phyloP scores from a whole-genome alignment of 177 flowering plant species.

The Vitis hybrid region DNA sequence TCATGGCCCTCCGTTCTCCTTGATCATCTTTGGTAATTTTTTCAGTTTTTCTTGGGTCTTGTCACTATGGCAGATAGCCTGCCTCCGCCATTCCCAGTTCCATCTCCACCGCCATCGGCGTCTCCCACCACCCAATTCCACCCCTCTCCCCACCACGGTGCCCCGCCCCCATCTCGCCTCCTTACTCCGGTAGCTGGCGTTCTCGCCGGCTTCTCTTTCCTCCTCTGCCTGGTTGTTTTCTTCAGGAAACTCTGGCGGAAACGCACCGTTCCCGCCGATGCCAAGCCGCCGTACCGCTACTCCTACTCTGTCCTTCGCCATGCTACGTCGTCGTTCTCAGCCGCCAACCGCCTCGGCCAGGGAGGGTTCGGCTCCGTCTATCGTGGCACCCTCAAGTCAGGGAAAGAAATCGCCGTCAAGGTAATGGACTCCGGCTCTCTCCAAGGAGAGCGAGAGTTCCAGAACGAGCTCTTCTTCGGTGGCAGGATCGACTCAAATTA shows the following conservation, averaged over 20 bases:
- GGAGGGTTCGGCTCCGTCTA: conserved; percentile 96
- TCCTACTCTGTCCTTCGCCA: conserved; percentile 72
- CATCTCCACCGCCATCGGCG: conserved; percentile 11
- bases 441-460: conserved; percentile 94
- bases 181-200: conserved; percentile 27
- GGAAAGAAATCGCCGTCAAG: conserved; percentile 70
- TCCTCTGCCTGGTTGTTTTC: conserved; percentile 36
- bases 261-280: conserved; percentile 53
- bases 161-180: conserved; percentile 9
- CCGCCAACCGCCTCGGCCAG: conserved; percentile 73
- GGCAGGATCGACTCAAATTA: conserved; percentile 39
- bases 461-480: conserved; percentile 81
- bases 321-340: conserved; percentile 67
- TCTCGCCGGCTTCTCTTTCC: conserved; percentile 29
- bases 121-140: conserved; percentile 16
- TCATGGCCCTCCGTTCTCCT: no score
- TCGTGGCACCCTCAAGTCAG: conserved; percentile 44
- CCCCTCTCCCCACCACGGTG: conserved; percentile 16
- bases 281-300: conserved; percentile 56
- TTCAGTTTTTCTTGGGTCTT: no score
- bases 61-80: conserved; percentile 41
- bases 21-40: no score
- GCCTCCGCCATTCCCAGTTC: conserved; percentile 14
- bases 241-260: conserved; percentile 51
- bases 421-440: conserved; percentile 84